Evolutionary conservation across 345 rosid species (phyloP), one percentile per base, ranked within the genome.

Genomic region (Populus tremula): DNA sequence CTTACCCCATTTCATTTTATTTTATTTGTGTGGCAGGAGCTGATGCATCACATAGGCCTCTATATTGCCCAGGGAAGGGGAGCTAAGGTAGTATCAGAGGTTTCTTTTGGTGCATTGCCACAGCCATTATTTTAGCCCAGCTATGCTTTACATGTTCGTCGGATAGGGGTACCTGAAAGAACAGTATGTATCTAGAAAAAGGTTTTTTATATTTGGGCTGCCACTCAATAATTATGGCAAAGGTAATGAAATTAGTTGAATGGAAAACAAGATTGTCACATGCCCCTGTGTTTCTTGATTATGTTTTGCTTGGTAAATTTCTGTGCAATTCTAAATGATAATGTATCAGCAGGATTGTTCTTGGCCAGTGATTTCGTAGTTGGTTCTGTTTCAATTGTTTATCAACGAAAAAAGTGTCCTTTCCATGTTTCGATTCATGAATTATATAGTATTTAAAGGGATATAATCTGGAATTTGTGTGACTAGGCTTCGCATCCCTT

Each of bases 21-120:
- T 49, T 49, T 4, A 49, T 41, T 67, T 36, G 20, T 64, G 59
- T 79, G 39, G 43, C 91, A 96, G 98, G 97, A 93, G 71, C 72
- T 92, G 84, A 88, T 89, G 94, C 99, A 96, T 85, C 99, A 93
- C 82, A 82, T 96, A 72, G 99, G 99, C 70, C 91, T 96, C 27
- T 90, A 91, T 84, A 84, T 92, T 18, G 97, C 97, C 77, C 87
- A 84, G 81, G 99, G 94, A 84, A 90, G 99, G 86, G 98, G 98
- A 78, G 99, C 99, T 59, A 92, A 89, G 88, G 77, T 96, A 75
- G 98, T 89, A 67, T 90, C 97, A 3, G 86, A 88, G 81, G 87
- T 93, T 9, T 66, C 70, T 29, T 78, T 82, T 29, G 39, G 64
- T 56, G 8, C 53, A 47, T 20, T 25, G 36, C 49, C n/a, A 38